A percentile compares a stretch with the other conserved stretches of the same genome.
Evolutionary conservation across 2,329 filamentous ascomycete genomes (phyloP).

Genomic region (Sclerotinia trifoliorum): DNA sequence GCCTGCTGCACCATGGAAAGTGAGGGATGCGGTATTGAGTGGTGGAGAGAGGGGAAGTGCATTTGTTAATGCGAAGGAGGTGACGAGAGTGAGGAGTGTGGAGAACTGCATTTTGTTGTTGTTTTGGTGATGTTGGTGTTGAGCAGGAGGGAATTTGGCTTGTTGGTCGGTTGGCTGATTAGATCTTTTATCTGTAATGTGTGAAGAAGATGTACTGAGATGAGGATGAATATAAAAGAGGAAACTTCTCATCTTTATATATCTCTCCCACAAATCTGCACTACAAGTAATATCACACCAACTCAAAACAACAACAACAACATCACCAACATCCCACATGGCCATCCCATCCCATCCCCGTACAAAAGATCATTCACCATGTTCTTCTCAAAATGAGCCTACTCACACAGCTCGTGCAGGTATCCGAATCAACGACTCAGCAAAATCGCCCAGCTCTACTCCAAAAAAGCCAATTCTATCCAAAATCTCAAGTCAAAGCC

Average conservation of each 20-base stretch:
- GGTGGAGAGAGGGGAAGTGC: constrained; percentile 26
- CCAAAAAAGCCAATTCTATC: not conserved
- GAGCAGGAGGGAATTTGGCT: not conserved
- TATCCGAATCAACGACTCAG: not conserved
- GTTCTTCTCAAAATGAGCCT: not conserved
- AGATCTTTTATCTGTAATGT: not conserved
- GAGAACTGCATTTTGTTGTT: constrained; percentile 30
- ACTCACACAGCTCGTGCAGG: not conserved
- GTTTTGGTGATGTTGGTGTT: not conserved
- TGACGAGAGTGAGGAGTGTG: constrained; percentile 26
- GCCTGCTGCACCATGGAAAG: constrained; percentile 34
- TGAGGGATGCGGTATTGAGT: constrained; percentile 21
- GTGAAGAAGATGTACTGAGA: not conserved
- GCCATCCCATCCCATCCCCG: not conserved
- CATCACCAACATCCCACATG: not conserved
- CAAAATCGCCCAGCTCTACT: not conserved
- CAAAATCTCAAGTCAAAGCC: not conserved
- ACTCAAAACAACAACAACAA: no score
- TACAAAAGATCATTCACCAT: not conserved
- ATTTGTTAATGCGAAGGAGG: constrained; percentile 27
- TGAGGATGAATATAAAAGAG: not conserved
- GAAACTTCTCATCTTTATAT: not conserved
- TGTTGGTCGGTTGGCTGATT: not conserved
- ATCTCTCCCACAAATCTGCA: not conserved
- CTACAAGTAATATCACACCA: not conserved